A percentile compares a stretch with the other conserved stretches of the same genome.
Evolutionary conservation across 176 grass and related monocot species (phyloP).

Genomic region (Zoysia japonica): DNA sequence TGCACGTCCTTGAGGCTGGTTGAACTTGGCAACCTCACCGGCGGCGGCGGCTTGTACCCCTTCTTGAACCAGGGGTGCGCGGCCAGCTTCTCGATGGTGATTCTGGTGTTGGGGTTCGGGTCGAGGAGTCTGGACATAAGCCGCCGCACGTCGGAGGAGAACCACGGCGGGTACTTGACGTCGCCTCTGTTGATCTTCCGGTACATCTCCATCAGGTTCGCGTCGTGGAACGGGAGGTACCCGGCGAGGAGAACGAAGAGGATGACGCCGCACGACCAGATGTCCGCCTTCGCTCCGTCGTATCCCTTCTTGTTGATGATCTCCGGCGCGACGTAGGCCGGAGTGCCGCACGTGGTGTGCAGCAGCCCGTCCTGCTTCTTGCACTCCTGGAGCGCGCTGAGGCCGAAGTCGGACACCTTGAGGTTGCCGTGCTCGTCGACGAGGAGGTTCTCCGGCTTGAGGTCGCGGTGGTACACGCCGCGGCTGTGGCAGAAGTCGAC

Average conservation of each 20-base stretch:
- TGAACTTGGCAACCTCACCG: conserved; percentile 33
- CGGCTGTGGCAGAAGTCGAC: conserved; percentile 91
- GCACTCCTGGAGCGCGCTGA: conserved; percentile 70
- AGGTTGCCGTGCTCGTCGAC: conserved; percentile 83
- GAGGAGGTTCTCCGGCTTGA: conserved; percentile 90
- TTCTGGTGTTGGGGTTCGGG: conserved; percentile 65
- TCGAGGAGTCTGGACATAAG: conserved; percentile 74
- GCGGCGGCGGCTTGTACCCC: conserved; percentile 62
- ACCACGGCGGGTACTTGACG: conserved; percentile 75
- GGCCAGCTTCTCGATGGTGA: conserved; percentile 67
- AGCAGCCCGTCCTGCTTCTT: conserved; percentile 73
- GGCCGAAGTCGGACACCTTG: conserved; percentile 82
- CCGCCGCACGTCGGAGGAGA: conserved; percentile 52
- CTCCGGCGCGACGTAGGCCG: conserved; percentile 83
- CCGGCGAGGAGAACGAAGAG: conserved; percentile 79
- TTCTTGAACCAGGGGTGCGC: conserved; percentile 80
- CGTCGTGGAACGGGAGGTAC: conserved; percentile 81
- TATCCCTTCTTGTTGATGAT: conserved; percentile 86
- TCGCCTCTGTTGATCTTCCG: conserved; percentile 73
- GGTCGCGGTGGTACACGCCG: conserved; percentile 86
- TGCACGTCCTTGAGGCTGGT: conserved; percentile 64
- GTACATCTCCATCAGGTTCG: conserved; percentile 94
- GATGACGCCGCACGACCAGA: conserved; percentile 93
- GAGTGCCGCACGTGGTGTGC: conserved; percentile 81
- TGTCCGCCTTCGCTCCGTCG: conserved; percentile 88